Conservation (phyloP, 768 basidiomycete genomes). For the Agaricus blazei region DNA sequence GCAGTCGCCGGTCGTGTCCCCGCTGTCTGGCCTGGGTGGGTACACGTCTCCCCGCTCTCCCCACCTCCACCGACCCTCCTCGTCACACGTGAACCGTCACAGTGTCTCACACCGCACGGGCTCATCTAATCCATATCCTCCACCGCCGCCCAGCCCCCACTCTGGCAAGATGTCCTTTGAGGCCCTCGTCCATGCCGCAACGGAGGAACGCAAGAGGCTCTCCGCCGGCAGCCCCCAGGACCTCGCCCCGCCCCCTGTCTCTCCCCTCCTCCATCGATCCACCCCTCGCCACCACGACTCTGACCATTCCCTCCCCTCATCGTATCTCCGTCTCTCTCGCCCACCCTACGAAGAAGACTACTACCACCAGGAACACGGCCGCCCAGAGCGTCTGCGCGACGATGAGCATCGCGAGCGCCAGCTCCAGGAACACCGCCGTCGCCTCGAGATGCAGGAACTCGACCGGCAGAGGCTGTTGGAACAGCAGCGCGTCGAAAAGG, state of each 20-base stretch:
- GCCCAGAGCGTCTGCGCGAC: constrained; percentile 12
- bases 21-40: constrained; percentile 1
- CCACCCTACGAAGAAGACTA: constrained; percentile 13
- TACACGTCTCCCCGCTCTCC: not conserved
- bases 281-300: not conserved
- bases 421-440: constrained; percentile 5
- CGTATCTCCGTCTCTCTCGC: constrained; percentile 8
- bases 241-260: constrained; percentile 11
- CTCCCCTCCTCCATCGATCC: not conserved
- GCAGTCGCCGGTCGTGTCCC: constrained; percentile 7
- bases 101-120: constrained; percentile 10
- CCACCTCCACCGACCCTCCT: constrained; percentile 6
- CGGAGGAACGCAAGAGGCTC: constrained; percentile 57
- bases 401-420: constrained; percentile 12
- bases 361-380: constrained; percentile 7
- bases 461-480: constrained; percentile 11
- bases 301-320: constrained; percentile 2
- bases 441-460: constrained; percentile 4
- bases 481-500: constrained; percentile 4
- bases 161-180: constrained; percentile 28
- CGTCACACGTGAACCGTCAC: constrained; percentile 9
- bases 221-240: constrained; percentile 19
- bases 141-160: constrained; percentile 17
- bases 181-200: constrained; percentile 67
- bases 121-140: constrained; percentile 11